A percentile compares a stretch with the other conserved stretches of the same genome.
phyloP scores from a whole-genome alignment of 2,329 filamentous ascomycete genomes.

The Dothideomycetes sp. region DNA sequence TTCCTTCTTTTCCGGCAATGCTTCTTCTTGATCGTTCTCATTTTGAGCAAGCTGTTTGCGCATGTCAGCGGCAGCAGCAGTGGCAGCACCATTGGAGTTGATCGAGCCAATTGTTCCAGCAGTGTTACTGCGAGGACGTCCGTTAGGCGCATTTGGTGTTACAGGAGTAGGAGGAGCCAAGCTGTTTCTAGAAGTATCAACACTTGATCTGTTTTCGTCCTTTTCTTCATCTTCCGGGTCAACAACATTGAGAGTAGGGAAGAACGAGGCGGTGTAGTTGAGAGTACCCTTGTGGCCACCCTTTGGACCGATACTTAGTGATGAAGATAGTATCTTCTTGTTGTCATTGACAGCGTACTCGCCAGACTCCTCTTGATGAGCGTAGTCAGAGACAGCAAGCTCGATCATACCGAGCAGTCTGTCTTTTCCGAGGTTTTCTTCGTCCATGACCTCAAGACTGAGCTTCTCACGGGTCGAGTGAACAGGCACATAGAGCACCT shows the following conservation, averaged over 20 bases:
- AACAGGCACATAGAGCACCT: conserved; percentile 87
- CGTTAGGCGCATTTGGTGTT: conserved; percentile 13
- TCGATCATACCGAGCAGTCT: conserved; percentile 77
- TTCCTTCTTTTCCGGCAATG: conserved; percentile 41
- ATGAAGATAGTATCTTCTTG: conserved; percentile 58
- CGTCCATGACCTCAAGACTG: conserved; percentile 89
- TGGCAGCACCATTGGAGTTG: conserved; percentile 19
- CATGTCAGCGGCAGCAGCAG: conserved; percentile 27
- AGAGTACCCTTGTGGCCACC: conserved; percentile 69
- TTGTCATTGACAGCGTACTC: conserved; percentile 72
- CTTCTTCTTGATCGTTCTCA: conserved; percentile 37
- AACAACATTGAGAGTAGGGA: conserved; percentile 74
- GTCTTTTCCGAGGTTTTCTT: conserved; percentile 86
- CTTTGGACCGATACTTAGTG: conserved; percentile 65
- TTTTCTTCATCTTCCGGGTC: conserved; percentile 76
- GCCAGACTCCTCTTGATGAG: conserved; percentile 66
- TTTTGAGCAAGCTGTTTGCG: conserved; percentile 39
- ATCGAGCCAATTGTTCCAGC: conserved; percentile 36
- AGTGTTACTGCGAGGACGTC: conserved; percentile 20
- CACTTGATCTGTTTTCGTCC: conserved; percentile 28
- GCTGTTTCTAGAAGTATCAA: conserved; percentile 13
- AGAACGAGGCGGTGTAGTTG: conserved; percentile 80
- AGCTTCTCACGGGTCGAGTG: conserved; percentile 78
- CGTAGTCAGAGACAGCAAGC: conserved; percentile 66
- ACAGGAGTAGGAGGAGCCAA: conserved; percentile 17